Evolutionary conservation across 208 protist species (phyloP).

Genomic region (Tritrichomonas musculus): DNA sequence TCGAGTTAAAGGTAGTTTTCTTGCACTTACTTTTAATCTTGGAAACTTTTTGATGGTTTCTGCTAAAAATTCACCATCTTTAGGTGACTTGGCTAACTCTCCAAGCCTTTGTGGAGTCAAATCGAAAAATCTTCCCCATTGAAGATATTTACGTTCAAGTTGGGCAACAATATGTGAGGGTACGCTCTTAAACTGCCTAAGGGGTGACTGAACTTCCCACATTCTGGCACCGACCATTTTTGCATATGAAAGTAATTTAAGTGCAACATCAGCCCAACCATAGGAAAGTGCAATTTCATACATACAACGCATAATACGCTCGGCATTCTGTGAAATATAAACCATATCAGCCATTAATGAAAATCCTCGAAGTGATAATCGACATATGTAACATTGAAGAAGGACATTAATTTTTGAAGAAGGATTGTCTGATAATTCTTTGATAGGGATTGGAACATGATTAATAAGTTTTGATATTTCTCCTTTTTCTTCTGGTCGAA

Average conservation of each 20-base stretch:
- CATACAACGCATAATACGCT: slow-evolving; percentile 63
- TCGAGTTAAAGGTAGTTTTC: slow-evolving; percentile 86
- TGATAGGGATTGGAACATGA: slow-evolving; percentile 90
- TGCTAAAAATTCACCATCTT: slow-evolving; percentile 67
- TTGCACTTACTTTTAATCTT: slow-evolving; percentile 72
- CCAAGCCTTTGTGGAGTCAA: slow-evolving; percentile 78
- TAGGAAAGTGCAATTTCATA: slow-evolving; percentile 87
- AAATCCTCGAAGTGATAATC: slow-evolving; percentile 86
- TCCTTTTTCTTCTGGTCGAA: slow-evolving; percentile 91
- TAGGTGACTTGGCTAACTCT: slow-evolving; percentile 72
- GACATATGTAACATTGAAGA: slow-evolving; percentile 96
- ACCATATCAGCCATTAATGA: slow-evolving; percentile 94
- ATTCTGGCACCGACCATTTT: slow-evolving; percentile 89
- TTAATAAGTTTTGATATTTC: slow-evolving; percentile 88
- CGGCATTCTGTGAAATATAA: slow-evolving; percentile 92
- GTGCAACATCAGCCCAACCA: slow-evolving; percentile 84
- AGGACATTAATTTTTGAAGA: slow-evolving; percentile 91
- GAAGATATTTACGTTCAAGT: slow-evolving; percentile 82
- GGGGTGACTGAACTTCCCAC: slow-evolving; percentile 80
- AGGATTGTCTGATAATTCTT: slow-evolving; percentile 82
- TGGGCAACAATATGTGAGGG: slow-evolving; percentile 72
- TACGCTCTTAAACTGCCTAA: slow-evolving; percentile 53
- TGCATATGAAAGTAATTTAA: slow-evolving; percentile 69
- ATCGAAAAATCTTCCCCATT: slow-evolving; percentile 82
- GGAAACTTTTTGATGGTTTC: slow-evolving; percentile 84